Conservation (phyloP, 768 basidiomycete species). For the Lactifluus rugatus region DNA sequence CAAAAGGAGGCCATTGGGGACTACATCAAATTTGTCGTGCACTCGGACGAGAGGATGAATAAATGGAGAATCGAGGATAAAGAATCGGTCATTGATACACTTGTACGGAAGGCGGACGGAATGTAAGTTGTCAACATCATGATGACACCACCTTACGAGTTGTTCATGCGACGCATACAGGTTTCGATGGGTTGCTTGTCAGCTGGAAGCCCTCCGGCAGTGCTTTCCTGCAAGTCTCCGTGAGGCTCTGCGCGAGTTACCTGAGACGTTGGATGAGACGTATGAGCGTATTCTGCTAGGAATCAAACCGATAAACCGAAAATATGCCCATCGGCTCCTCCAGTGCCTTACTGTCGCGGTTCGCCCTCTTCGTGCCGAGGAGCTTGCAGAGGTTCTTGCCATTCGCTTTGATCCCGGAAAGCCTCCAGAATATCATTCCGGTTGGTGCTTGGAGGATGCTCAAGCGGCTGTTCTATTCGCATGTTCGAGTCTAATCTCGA, state of each 20-base stretch:
- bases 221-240: not conserved
- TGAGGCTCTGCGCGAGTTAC: not conserved
- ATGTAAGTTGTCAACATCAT: not conserved
- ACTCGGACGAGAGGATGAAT: not conserved
- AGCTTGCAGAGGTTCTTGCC: not conserved
- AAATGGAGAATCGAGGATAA: not conserved
- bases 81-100: not conserved
- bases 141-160: not conserved
- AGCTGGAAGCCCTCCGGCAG: not conserved
- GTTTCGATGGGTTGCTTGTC: not conserved
- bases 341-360: not conserved
- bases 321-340: not conserved
- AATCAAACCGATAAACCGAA: not conserved
- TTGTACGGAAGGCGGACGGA: not conserved
- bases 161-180: not conserved
- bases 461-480: not conserved
- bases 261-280: not conserved
- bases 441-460: not conserved
- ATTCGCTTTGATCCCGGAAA: not conserved
- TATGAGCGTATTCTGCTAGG: not conserved
- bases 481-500: not conserved
- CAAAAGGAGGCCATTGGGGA: not conserved
- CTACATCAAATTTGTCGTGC: not conserved
- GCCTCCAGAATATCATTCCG: not conserved
- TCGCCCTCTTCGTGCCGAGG: not conserved